Base-by-base conservation (phyloP, 2,329 filamentous ascomycete genomes). In the Apiospora phragmitis region DNA sequence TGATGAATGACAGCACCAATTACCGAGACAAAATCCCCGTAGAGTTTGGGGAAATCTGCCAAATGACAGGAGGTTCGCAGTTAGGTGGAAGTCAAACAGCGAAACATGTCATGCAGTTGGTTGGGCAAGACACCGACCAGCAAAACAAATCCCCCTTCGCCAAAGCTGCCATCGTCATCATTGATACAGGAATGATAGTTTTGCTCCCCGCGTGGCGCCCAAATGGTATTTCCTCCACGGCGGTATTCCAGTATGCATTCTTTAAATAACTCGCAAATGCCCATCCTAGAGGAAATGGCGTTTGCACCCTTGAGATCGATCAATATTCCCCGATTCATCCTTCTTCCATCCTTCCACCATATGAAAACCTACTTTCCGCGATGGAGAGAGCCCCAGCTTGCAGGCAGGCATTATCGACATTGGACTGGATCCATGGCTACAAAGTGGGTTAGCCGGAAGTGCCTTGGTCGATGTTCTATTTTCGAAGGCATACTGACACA, bases 351-450 rank as follows among this genome's bases (percentile, higher is more conserved):
- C 55, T 38, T 62, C 55, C 55, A 62, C 32, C 32, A 38, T 35
- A 38, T 32, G 55, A 62, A 62, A 32, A 62, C 55, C 55, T 62
- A 62, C 55, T 62, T 62, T 62, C 29, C 55, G 18, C 35, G 51
- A 62, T 18, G 55, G 55, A 62, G 55, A 62, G 29, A 38, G 55
- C 32, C 55, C 55, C 55, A 62, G 55, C 16, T 62, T 18, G 9
- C 55, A 38, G 55, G 55, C 55, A 35, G 35, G 51, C 51, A 59
- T 59, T 59, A 59, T 59, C 51, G 51, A 59, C 51, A 32, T 59
- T 59, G 3, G 18, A 32, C 51, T n/a, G 32, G 55, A 5, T 32
- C 55, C 55, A 38, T 62, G 55, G 55, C 18, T 11, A n/a, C 51
- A 59, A 59, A 59, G 51, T 59, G 51, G 51, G 29, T n/a, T 35